These are phyloP conservation scores for Fusarium liriodendri DNA, from an alignment of 2,329 filamentous ascomycete species.

Conservation along the genomic window DNA sequence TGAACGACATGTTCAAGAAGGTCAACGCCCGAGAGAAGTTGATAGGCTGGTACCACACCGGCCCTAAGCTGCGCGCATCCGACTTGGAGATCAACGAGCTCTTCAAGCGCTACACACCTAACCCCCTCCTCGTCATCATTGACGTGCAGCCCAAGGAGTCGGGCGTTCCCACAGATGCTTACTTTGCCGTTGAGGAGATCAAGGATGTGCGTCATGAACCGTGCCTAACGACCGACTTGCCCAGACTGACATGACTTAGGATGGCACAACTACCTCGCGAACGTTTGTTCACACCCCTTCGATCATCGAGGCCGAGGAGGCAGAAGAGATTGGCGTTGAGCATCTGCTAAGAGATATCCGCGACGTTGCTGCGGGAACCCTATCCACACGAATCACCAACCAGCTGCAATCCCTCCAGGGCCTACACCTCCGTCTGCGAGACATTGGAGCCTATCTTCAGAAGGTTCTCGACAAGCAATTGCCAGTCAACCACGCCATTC, in stretches of 20 bases:
- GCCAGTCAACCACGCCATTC: conserved; percentile 95
- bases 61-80: conserved; percentile 94
- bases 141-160: conserved; percentile 99
- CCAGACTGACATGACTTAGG: conserved; percentile 63
- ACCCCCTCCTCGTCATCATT: conserved; percentile 96
- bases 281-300: conserved; percentile 99
- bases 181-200: conserved; percentile 99
- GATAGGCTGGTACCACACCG: conserved; percentile 99
- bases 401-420: conserved; percentile 98
- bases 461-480: conserved; percentile 94
- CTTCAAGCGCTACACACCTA: conserved; percentile 98
- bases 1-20: conserved; percentile 99
- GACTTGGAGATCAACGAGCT: conserved; percentile 99
- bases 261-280: conserved; percentile 95
- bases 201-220: conserved; percentile 80
- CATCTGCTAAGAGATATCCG: conserved; percentile 97
- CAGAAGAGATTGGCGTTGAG: conserved; percentile 98
- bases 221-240: not conserved
- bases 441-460: conserved; percentile 94
- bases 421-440: conserved; percentile 90
- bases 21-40: conserved; percentile 99
- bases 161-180: conserved; percentile 96
- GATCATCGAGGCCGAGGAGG: conserved; percentile 98
- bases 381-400: conserved; percentile 96
- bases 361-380: conserved; percentile 95